Evolutionary conservation across 495 filamentous ascomycete genomes (phyloP), one percentile per base, ranked within the genome.

Genomic region (Talaromyces stipitatus): DNA sequence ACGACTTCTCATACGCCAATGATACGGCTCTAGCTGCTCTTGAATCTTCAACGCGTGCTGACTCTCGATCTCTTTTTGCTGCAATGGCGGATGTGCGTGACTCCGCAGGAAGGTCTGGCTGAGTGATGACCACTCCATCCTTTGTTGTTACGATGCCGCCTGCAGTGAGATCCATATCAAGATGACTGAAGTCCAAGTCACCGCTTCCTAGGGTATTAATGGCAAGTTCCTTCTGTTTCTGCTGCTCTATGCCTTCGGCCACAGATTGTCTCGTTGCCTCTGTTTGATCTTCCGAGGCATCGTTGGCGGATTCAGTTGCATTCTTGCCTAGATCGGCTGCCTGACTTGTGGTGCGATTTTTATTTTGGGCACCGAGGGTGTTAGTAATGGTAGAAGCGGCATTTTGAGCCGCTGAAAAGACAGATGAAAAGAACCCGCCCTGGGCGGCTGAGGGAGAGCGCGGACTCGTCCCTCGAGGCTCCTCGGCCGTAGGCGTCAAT

Each of bases 321-420:
- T 73, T 71, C 30, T 64, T 61, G 6, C 72, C 71, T 12, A 38
- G 54, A 7, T 66, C 36, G 9, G 55, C 58, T 8, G 62, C 47
- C 32, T 66, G 65, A 14, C 71, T 69, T 20, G 58, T 59, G 24
- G 59, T 71, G 29, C 77, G 69, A 41, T 64, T 70, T 54, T 66
- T 73, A 22, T 73, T 60, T 27, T 71, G 77, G 1, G 69, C 81
- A 59, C 90, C 91, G 26, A 97, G 89, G 48, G 80, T 91, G 64
- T 82, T 96, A 61, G 82, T 91, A 4, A 99, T 64, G 2, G 84
- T 85, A 61, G 82, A 91, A n/a, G 94, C 92, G 36, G 95, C 92
- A 72, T 89, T 97, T 65, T 97, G 94, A 14, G 92, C 92, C 27
- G 85, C 92, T 28, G 90, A 91, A 62, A 98, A 89, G 65, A 97